These are phyloP conservation scores for Lunasporangiospora selenospora DNA, from an alignment of 192 early-diverging fungal species.

Conservation along the genomic window DNA sequence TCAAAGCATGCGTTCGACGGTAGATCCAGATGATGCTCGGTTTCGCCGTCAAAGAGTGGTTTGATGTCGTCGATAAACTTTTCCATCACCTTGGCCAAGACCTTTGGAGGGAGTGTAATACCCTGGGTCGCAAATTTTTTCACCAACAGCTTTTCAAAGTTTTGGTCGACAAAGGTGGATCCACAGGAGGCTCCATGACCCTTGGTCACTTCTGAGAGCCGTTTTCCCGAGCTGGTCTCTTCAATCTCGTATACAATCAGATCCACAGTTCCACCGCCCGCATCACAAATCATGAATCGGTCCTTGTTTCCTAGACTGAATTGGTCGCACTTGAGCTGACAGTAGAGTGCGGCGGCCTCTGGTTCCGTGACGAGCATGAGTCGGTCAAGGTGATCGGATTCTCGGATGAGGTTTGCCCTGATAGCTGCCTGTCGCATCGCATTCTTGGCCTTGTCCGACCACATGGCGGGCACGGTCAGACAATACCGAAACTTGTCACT, in stretches of 20 bases:
- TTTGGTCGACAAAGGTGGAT: conserved; percentile 38
- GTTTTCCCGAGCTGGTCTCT: conserved; percentile 5
- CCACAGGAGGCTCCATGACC: conserved; percentile 45
- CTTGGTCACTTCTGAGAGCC: conserved; percentile 46
- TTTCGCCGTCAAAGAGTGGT: conserved; percentile 40
- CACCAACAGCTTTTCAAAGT: conserved; percentile 21
- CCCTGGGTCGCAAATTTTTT: conserved; percentile 20
- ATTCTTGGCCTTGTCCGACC: conserved; percentile 23
- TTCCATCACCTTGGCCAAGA: conserved; percentile 35
- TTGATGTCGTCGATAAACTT: conserved; percentile 41
- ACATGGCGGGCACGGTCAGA: no score
- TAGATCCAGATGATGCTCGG: conserved; percentile 32
- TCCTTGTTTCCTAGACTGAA: conserved; percentile 20
- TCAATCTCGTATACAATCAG: conserved; percentile 47
- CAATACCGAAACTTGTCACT: conserved; percentile 28
- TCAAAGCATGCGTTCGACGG: no score
- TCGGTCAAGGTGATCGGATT: conserved; percentile 19
- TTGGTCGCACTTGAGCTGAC: conserved; percentile 34
- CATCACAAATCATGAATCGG: conserved; percentile 4
- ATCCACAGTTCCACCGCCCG: conserved; percentile 14
- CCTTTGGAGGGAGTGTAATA: conserved; percentile 20
- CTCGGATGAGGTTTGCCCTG: conserved; percentile 13
- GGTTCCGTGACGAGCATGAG: conserved; percentile 36
- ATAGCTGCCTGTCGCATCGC: conserved; percentile 33
- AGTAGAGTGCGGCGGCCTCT: conserved; percentile 43